Conservation (phyloP, 192 early-diverging fungal species). For the Coemansia sp. region DNA sequence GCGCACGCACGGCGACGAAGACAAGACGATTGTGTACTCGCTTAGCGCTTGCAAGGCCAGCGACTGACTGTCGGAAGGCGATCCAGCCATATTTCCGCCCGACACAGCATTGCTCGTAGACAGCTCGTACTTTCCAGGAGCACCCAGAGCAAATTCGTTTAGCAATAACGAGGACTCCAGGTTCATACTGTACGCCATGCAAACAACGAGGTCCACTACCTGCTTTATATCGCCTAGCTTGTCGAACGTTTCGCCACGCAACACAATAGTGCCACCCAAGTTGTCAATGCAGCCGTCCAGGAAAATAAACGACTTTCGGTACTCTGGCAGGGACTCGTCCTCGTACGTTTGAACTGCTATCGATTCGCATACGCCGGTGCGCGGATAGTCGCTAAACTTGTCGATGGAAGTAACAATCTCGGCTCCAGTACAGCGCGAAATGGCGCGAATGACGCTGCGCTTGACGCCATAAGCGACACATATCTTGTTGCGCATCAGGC, state of each 20-base stretch:
- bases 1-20: slow-evolving; percentile 82
- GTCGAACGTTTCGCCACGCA: slow-evolving; percentile 78
- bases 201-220: slow-evolving; percentile 79
- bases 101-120: background rate
- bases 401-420: slow-evolving; percentile 82
- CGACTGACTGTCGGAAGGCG: slow-evolving; percentile 17
- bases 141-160: slow-evolving; percentile 73
- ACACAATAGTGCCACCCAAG: slow-evolving; percentile 81
- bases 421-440: slow-evolving; percentile 85
- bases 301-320: slow-evolving; percentile 82
- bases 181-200: slow-evolving; percentile 84
- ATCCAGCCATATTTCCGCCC: background rate
- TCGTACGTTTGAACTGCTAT: slow-evolving; percentile 82
- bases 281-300: slow-evolving; percentile 82
- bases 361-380: slow-evolving; percentile 73
- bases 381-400: slow-evolving; percentile 69
- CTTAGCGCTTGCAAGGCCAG: slow-evolving; percentile 59
- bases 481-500: slow-evolving; percentile 76
- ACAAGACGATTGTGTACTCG: slow-evolving; percentile 71
- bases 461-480: slow-evolving; percentile 86
- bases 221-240: slow-evolving; percentile 75
- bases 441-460: slow-evolving; percentile 75
- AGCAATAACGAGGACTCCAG: slow-evolving; percentile 79
- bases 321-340: slow-evolving; percentile 76
- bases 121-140: slow-evolving; percentile 34